phyloP scores from a whole-genome alignment of 441 rosid genomes.

The Euphorbia schlechtendalii region DNA sequence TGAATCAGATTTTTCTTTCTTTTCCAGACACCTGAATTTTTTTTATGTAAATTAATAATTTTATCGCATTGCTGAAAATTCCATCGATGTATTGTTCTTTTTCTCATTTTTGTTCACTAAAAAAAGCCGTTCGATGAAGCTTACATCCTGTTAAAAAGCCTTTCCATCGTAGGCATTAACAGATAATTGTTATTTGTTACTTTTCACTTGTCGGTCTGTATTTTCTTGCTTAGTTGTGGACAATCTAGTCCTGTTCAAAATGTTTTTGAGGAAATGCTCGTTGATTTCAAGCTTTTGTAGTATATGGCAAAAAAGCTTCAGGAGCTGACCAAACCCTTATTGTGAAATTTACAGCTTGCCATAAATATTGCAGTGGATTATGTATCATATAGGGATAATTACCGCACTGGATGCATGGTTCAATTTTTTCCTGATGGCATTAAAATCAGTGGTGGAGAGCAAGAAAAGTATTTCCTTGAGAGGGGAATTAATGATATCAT shows the following conservation, averaged over 20 bases:
- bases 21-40: too few species aligned
- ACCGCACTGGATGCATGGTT: slow-evolving; percentile 40
- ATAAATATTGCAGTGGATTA: slow-evolving; percentile 51
- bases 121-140: background rate
- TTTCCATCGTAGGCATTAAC: background rate
- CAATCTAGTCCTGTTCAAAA: background rate
- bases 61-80: too few species aligned
- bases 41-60: too few species aligned
- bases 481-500: slow-evolving; percentile 67
- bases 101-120: too few species aligned
- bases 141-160: background rate
- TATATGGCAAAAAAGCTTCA: too few species aligned
- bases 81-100: too few species aligned
- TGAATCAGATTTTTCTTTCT: too few species aligned
- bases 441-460: slow-evolving; percentile 45
- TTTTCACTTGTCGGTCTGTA: background rate
- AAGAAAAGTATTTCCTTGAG: slow-evolving; percentile 37
- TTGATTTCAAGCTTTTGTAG: too few species aligned
- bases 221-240: slow-evolving; percentile 1
- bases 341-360: slow-evolving; percentile 47
- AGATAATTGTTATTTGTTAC: background rate
- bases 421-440: slow-evolving; percentile 53
- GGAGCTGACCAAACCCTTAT: slow-evolving; percentile 6
- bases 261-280: too few species aligned
- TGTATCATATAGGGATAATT: slow-evolving; percentile 40